Evolutionary conservation across 768 basidiomycete genomes (phyloP), one percentile per base, ranked within the genome.

Genomic region (Lactarius trivialis): DNA sequence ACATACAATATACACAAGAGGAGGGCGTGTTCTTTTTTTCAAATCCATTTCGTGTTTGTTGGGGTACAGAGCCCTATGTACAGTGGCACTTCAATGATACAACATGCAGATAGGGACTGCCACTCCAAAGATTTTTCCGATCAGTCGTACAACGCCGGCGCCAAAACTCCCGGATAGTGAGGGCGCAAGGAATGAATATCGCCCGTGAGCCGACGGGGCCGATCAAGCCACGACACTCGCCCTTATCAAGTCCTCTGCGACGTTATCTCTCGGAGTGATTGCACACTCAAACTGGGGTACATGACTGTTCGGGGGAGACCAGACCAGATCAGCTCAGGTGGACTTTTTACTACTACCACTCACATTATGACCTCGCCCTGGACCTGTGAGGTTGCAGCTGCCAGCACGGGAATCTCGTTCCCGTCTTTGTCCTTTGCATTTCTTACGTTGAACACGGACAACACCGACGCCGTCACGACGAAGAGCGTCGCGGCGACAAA

Each of bases 401-500:
- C 33, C 33, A 33, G 32, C 4, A 43, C 41, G 3, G 41, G 43
- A 45, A 56, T 39, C 55, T 56, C 55, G 11, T 30, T 21, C 14
- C 30, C 50, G 3, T 28, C 8, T 24, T n/a, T 28, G 8, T 34
- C n/a, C 17, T 24, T 57, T 11, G 60, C 55, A 11, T 30, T 49
- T 11, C 30, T 34, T 14, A 63, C 41, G 24, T 43, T 34, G 30
- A 63, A 63, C 37, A 54, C 49, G 41, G 61, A 34, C 56, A 63
- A 41, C 28, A 64, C 54, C 6, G 59, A 41, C 49, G 26, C 68
- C 8, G 61, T 62, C 36, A 60, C 32, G 2, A 69, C 37, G 24
- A 61, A 69, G 19, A 68, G 49, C 21, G 53, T 55, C n/a, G 58
- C 54, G 12, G 64, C 65, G 15, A 61, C 68, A 51, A 69, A 59